These are phyloP conservation scores for Larix kaempferi DNA, from an alignment of 75 land plant genomes.

Conservation along the genomic window DNA sequence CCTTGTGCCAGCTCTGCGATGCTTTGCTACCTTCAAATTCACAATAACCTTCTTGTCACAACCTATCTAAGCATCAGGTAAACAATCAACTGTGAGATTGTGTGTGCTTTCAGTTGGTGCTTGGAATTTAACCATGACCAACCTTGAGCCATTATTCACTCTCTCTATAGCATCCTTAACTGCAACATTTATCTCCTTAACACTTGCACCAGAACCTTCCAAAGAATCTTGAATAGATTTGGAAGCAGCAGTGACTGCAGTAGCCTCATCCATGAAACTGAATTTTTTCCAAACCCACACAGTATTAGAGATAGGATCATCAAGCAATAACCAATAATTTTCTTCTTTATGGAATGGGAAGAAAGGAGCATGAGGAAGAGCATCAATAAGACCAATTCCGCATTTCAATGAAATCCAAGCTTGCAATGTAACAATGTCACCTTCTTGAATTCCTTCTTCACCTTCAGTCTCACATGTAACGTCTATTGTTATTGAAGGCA, in stretches of 20 bases:
- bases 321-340: conserved; percentile 81
- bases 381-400: conserved; percentile 64
- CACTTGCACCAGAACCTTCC: conserved; percentile 32
- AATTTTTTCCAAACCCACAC: conserved; percentile 87
- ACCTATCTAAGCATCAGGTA: too few relatives aligned
- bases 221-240: conserved; percentile 63
- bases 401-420: conserved; percentile 1
- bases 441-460: conserved; percentile 37
- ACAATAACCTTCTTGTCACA: too few relatives aligned
- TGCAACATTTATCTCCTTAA: conserved; percentile 56
- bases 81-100: too few relatives aligned
- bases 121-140: too few relatives aligned
- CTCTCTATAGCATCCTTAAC: conserved; percentile 69
- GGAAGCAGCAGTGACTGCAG: conserved; percentile 67
- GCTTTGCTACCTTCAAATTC: conserved; percentile 55
- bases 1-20: conserved; percentile 70
- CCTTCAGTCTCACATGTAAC: conserved; percentile 64
- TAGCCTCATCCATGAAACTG: conserved; percentile 80
- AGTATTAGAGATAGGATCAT: conserved; percentile 62
- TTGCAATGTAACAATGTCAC: too few relatives aligned
- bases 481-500: conserved; percentile 15
- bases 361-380: conserved; percentile 83
- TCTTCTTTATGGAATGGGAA: conserved; percentile 94
- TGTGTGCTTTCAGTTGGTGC: too few relatives aligned
- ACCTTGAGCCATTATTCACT: too few relatives aligned